Evolutionary conservation across 2,329 filamentous ascomycete species (phyloP).

Genomic region (Colletotrichum tropicicola): DNA sequence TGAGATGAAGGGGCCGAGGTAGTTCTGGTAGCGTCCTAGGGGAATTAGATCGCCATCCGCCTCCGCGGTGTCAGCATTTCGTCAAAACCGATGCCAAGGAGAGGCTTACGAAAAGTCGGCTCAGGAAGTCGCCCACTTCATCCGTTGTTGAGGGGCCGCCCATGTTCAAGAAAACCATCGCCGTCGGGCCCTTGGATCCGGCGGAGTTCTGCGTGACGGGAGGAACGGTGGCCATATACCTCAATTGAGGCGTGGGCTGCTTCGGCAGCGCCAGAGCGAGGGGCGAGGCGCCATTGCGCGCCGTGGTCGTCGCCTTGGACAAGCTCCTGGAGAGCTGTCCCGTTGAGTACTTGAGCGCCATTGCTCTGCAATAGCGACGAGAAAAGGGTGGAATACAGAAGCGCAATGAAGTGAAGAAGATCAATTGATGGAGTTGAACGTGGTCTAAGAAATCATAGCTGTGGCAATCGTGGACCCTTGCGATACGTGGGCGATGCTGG

Average conservation of each 20-base stretch:
- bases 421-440: not conserved
- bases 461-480: slow-evolving; percentile 17
- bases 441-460: slow-evolving; percentile 12
- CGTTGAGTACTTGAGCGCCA: slow-evolving; percentile 51
- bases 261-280: slow-evolving; percentile 36
- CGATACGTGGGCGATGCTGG: slow-evolving; percentile 10
- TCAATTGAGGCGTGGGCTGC: slow-evolving; percentile 48
- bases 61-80: slow-evolving; percentile 53
- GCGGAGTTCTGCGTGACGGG: slow-evolving; percentile 83
- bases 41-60: slow-evolving; percentile 95
- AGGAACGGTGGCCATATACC: slow-evolving; percentile 70
- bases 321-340: slow-evolving; percentile 45
- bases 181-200: slow-evolving; percentile 82
- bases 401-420: too few species aligned
- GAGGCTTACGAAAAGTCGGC: slow-evolving; percentile 83
- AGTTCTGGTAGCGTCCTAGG: slow-evolving; percentile 89
- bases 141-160: slow-evolving; percentile 88
- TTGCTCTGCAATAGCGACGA: slow-evolving; percentile 29
- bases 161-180: slow-evolving; percentile 99
- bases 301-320: slow-evolving; percentile 22
- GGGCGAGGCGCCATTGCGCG: slow-evolving; percentile 30
- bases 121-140: slow-evolving; percentile 91
- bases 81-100: not conserved
- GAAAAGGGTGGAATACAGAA: not conserved
- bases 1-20: slow-evolving; percentile 89